Conservation (phyloP, 257 asterid species). For the Gentiana macrophylla region DNA sequence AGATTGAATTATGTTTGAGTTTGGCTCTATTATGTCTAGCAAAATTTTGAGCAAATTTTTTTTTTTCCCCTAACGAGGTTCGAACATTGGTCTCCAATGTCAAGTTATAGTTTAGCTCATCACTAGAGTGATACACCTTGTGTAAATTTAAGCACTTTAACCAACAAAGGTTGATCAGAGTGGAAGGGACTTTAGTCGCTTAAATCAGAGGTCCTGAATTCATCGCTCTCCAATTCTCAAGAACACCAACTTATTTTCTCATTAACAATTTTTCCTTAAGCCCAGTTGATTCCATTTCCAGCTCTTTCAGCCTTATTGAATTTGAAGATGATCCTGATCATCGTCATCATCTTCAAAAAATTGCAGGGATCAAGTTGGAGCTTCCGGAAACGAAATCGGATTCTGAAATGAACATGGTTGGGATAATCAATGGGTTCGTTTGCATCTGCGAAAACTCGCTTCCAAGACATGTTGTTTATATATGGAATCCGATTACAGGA, state of each 20-base stretch:
- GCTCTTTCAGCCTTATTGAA: conserved; percentile 12
- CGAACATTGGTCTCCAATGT: too few relatives aligned
- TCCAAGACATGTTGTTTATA: conserved; percentile 18
- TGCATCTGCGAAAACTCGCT: conserved; percentile 1
- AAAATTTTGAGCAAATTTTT: too few relatives aligned
- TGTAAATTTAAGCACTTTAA: too few relatives aligned
- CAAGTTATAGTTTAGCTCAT: too few relatives aligned
- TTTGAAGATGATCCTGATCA: conserved; percentile 11
- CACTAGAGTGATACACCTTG: too few relatives aligned
- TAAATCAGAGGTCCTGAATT: conserved; percentile 2
- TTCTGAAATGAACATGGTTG: conserved; percentile 6
- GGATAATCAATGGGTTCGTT: conserved; percentile 31
- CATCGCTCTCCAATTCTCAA: conserved; percentile 16
- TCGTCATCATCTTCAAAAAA: conserved; percentile 3
- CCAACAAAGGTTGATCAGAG: too few relatives aligned
- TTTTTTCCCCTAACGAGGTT: too few relatives aligned
- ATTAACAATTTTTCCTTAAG: conserved; percentile 15
- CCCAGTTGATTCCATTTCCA: neutral
- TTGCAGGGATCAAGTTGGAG: conserved; percentile 10
- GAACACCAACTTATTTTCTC: conserved; percentile 21
- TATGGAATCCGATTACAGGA: conserved; percentile 37
- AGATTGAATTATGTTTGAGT: too few relatives aligned
- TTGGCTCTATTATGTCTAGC: too few relatives aligned
- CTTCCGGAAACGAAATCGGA: neutral
- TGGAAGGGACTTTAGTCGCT: too few relatives aligned